Evolutionary conservation across 1,139 yeast species (phyloP).

Genomic region (Scheffersomyces cryptocercus): DNA sequence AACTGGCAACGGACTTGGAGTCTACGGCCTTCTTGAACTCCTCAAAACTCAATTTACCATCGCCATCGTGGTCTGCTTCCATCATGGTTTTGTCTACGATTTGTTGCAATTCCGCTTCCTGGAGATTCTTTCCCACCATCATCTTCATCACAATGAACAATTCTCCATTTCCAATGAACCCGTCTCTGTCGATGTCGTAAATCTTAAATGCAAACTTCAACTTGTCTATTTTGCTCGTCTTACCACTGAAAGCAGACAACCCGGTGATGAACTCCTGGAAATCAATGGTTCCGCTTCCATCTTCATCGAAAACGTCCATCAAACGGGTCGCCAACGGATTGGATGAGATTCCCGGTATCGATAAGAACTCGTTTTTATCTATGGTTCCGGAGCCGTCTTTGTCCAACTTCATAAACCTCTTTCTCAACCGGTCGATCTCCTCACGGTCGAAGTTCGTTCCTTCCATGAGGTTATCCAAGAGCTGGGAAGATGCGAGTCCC

Average conservation of each 20-base stretch:
- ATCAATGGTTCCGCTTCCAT: conserved; percentile 91
- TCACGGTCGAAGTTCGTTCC: conserved; percentile 85
- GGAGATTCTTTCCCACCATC: conserved; percentile 94
- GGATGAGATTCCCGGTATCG: conserved; percentile 88
- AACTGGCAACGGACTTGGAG: conserved; percentile 61
- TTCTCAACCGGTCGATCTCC: conserved; percentile 87
- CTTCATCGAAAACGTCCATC: conserved; percentile 93
- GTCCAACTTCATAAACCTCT: conserved; percentile 93
- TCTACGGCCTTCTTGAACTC: conserved; percentile 82
- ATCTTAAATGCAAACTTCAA: conserved; percentile 87
- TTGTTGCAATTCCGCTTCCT: conserved; percentile 88
- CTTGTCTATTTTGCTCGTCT: conserved; percentile 81
- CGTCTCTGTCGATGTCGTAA: conserved; percentile 95
- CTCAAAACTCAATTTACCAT: conserved; percentile 80
- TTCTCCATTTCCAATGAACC: conserved; percentile 93
- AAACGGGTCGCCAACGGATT: conserved; percentile 89
- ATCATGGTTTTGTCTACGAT: conserved; percentile 92
- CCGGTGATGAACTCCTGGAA: conserved; percentile 94
- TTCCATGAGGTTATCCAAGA: conserved; percentile 68
- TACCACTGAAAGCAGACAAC: conserved; percentile 87
- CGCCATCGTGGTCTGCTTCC: conserved; percentile 93
- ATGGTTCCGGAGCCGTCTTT: conserved; percentile 91
- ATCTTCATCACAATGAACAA: conserved; percentile 86
- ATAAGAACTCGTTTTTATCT: conserved; percentile 84
- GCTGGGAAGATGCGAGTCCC: conserved; percentile 71